Evolutionary conservation across 495 filamentous ascomycete genomes (phyloP), one percentile per base, ranked within the genome.

Genomic region (Geopyxis carbonaria): DNA sequence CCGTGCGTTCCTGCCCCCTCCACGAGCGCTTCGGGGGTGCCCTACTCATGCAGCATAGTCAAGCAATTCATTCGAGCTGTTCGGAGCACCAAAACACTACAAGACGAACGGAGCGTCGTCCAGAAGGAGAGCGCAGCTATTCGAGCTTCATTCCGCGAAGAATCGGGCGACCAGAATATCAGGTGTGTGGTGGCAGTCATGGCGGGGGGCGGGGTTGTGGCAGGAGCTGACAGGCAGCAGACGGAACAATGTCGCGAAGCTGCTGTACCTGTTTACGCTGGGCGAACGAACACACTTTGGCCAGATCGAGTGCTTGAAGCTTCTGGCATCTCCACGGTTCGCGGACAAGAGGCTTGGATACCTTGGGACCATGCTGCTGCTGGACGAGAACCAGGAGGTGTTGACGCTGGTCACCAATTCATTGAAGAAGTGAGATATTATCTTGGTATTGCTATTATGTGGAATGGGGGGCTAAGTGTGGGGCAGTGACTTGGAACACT

Each of bases 61-160:
- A 97, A 97, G 65, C 87, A 94, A 67, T 97, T 97, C 65, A 97
- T 97, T 62, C 84, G 89, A 57, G 93, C 93, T 65, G 89, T 97
- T 48, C 82, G 89, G 55, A 86, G 87, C 31, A 81, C 89, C 37
- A 97, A 97, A 69, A 97, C 89, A 22, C 89, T 97, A 56, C 91
- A 91, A 55, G 89, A 97, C 61, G 89, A 97, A 66, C 75, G 89
- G 51, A 84, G 86, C 18, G 89, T 95, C 19, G 89, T 97, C 43
- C 89, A 95, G 53, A 97, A 97, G 60, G 89, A 97, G 64, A 95
- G 89, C 62, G 91, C 89, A 38, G 79, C 86, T 32, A 95, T 97
- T 53, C 69, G 89, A 60, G 82, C 89, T 43, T 94, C 86, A 56
- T 97, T 97, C 58, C 70, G 89, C 48, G 89, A 97, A 61, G 89